Base-by-base conservation (phyloP, 1,284 basidiomycete species). In the Pulchroboletus neoregius region DNA sequence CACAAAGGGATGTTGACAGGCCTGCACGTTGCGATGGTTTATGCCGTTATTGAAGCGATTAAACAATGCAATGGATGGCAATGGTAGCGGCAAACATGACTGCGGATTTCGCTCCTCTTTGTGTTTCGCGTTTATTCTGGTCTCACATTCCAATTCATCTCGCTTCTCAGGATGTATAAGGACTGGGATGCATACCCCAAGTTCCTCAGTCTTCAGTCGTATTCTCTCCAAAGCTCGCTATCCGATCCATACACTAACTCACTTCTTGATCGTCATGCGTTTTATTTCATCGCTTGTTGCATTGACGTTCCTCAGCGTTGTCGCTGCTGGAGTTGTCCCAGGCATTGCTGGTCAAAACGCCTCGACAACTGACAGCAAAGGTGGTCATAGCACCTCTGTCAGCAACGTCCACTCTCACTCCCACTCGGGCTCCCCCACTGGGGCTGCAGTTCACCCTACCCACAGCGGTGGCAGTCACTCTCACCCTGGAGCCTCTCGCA, bases 201-300 rank as follows among this genome's bases (percentile, higher is more conserved):
- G 10, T 23, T 24, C 16, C 13, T 6, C 15, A 5, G 4, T 24
- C 9, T 22, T 30, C n/a, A 26, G 6, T 31, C 34, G n/a, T 30
- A 33, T 8, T 9, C 16, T n/a, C 16, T n/a, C 18, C 9, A 6
- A 1, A 28, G 3, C 16, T 30, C 27, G 1, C 12, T 34, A 4
- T 32, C 16, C n/a, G 8, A 34, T 15, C 20, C 26, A n/a, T 13
- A 28, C 6, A 34, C 3, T 33, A 20, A 23, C n/a, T 4, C 15
- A 23, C 37, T 20, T 15, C 2, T 1, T 7, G 32, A 28, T 37
- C 53, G 35, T 35, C 53, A 56, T 56, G 54, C 54, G 43, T 13
- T 9, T 56, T 4, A 4, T 34, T 18, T 26, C 36, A n/a, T 35
- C 41, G 1, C 18, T 56, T 8, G n/a, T 45, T 2, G 24, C 44